phyloP scores from a whole-genome alignment of 352 stramenopile genomes.

The Lagenidium giganteum region DNA sequence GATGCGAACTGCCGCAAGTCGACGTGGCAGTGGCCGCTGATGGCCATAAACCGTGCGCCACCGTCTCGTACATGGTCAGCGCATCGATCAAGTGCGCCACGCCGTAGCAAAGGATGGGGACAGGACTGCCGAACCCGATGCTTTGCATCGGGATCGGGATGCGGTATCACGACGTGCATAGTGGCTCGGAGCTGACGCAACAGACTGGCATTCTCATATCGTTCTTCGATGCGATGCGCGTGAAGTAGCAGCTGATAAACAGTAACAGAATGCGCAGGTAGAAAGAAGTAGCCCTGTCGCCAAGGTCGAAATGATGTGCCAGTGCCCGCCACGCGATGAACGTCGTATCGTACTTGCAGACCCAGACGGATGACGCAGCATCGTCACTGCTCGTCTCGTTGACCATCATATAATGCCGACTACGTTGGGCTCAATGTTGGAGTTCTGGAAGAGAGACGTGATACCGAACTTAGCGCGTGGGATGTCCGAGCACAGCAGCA shows the following conservation, averaged over 20 bases:
- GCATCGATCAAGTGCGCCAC: slow-evolving; percentile 26
- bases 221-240: slow-evolving; percentile 13
- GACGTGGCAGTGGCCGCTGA: slow-evolving; percentile 8
- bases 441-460: neutral
- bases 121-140: slow-evolving; percentile 24
- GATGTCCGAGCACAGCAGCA: slow-evolving; percentile 20
- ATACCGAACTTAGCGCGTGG: slow-evolving; percentile 10
- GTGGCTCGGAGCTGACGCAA: neutral
- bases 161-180: slow-evolving; percentile 17
- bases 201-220: neutral
- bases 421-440: neutral
- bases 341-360: slow-evolving; percentile 25
- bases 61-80: slow-evolving; percentile 13
- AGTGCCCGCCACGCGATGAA: slow-evolving; percentile 14
- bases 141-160: slow-evolving; percentile 25
- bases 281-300: slow-evolving; percentile 1
- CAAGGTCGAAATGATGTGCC: slow-evolving; percentile 4
- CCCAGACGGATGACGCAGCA: slow-evolving; percentile 7
- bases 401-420: neutral
- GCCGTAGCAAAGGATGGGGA: slow-evolving; percentile 26
- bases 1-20: slow-evolving; percentile 8
- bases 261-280: slow-evolving; percentile 5
- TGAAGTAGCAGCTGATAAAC: slow-evolving; percentile 7
- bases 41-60: slow-evolving; percentile 17
- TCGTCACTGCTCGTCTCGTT: neutral